A percentile compares a stretch with the other conserved stretches of the same genome.
These are phyloP conservation scores for Aspergillus fijiensis DNA, from an alignment of 2,329 filamentous ascomycete genomes.

Conservation along the genomic window DNA sequence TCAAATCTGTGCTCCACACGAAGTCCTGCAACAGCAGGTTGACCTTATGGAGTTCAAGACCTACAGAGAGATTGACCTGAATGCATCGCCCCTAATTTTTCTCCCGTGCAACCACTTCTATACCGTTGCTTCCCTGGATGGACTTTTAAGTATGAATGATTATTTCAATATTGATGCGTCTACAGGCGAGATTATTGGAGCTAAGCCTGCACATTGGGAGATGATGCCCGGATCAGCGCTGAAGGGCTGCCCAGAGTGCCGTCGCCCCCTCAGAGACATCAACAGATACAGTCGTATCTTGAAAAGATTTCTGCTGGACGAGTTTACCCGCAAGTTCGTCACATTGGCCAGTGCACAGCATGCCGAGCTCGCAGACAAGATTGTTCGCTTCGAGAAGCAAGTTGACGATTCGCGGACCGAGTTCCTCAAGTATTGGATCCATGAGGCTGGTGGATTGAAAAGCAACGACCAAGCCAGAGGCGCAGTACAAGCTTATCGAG, in stretches of 20 bases:
- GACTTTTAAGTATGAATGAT: conserved; percentile 7
- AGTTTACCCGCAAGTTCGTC: conserved; percentile 15
- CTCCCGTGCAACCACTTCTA: conserved; percentile 19
- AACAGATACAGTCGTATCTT: conserved; percentile 17
- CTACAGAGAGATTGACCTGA: conserved; percentile 11
- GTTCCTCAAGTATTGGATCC: not conserved
- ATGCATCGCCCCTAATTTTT: conserved; percentile 13
- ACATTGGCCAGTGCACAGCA: conserved; percentile 1
- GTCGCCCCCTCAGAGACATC: conserved; percentile 12
- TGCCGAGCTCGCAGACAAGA: not conserved
- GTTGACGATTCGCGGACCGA: not conserved
- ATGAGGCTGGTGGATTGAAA: not conserved
- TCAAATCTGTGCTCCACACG: conserved; percentile 7
- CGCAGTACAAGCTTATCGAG: not conserved
- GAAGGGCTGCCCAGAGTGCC: conserved; percentile 16
- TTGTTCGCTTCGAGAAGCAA: not conserved
- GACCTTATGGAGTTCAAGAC: conserved; percentile 11
- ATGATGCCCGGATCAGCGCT: not conserved
- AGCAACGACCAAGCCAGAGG: not conserved
- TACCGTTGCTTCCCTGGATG: conserved; percentile 12
- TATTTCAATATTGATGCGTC: conserved; percentile 10
- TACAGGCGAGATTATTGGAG: not conserved
- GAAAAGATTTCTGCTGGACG: conserved; percentile 15
- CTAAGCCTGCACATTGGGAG: not conserved
- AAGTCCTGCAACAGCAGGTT: not conserved